Evolutionary conservation across 1,139 yeast genomes (phyloP), one percentile per base, ranked within the genome.

Genomic region (Candida anutae): DNA sequence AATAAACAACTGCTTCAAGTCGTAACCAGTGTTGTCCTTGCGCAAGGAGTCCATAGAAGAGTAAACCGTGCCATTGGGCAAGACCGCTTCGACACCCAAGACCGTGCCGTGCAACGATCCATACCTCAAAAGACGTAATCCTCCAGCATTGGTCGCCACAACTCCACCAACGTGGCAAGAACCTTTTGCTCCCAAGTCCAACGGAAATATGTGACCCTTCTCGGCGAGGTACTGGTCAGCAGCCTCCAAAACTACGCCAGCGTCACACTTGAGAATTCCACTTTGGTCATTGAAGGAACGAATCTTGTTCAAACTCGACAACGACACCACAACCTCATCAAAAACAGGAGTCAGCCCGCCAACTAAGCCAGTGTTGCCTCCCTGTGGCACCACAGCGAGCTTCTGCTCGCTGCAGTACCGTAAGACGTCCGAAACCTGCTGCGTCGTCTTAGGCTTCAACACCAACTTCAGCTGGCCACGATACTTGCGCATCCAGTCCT

Each of bases 61-160:
- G 40, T 81, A 71, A 28, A 88, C 64, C 16, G 84, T 77, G 25
- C 98, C 98, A 50, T 85, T 84, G 10, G 97, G 84, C 42, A 88
- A 61, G 6, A 88, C 97, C 6, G 77, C 95, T 56, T 88, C 97
- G 32, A 88, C 60, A 1, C 98, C 98, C 26, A 90, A 64, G 0
- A 88, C 95, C 17, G 84, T 63, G 8, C 98, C 98, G 46, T 88
- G 98, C 37, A 88, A 69, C 5, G 95, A 84, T 2, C 97, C 97
- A 49, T 87, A 88, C 43, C 95, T 71, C 41, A 88, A 62, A 34
- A 88, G 62, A 48, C 97, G 69, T 43, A 88, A 67, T 0, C 98
- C 98, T 46, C 98, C 97, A 5, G 98, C 97, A 50, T 88, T 88
- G 13, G 96, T 87, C 5, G 97, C 95, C 22, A 85, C 94, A 33